Base-by-base conservation (phyloP, 2,329 filamentous ascomycete genomes). In the Massarina eburnea region DNA sequence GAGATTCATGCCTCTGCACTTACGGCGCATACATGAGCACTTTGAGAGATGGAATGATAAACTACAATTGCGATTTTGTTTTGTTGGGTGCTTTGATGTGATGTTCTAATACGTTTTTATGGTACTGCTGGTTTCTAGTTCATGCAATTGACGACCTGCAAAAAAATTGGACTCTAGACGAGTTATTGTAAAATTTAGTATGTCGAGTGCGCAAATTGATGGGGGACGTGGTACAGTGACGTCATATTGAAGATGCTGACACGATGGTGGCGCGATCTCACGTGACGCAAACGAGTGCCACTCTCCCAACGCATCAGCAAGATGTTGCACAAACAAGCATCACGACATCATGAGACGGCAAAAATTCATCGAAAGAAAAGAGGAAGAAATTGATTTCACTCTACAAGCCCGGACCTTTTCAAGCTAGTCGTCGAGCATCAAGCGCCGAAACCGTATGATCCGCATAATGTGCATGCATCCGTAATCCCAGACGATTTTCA, bases 311-410 rank as follows among this genome's bases (percentile, higher is more conserved):
- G 4, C 27, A n/a, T n/a, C n/a, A n/a, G n/a, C n/a, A 8, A 14
- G 12, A 30, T 14, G 27, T 35, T 35, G 14, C 30, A 8, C n/a
- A 8, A 14, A 33, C 12, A 6, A 33, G 30, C 24, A 26, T 26
- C 8, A 26, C 14, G 18, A 6, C 39, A 33, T 14, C 17, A 30
- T 32, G 4, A 10, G 2, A 26, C 19, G 9, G 12, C 22, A 17
- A 32, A 20, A 32, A 20, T 14, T 37, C 17, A 29, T 29, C 19
- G 24, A 61, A 49, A 48, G 54, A 58, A 58, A 48, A 51, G 50
- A 55, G 58, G 55, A 60, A 64, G 49, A 46, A 49, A 40, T 43
- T 66, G 58, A 55, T 65, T 66, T 66, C 62, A 65, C 59, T 63
- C 61, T 66, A 67, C 59, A 62, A 61, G 61, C 54, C 54, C 52